A percentile compares a stretch with the other conserved stretches of the same genome.
phyloP scores from a whole-genome alignment of 139 green algal species.

The Ettlia oleoabundans region DNA sequence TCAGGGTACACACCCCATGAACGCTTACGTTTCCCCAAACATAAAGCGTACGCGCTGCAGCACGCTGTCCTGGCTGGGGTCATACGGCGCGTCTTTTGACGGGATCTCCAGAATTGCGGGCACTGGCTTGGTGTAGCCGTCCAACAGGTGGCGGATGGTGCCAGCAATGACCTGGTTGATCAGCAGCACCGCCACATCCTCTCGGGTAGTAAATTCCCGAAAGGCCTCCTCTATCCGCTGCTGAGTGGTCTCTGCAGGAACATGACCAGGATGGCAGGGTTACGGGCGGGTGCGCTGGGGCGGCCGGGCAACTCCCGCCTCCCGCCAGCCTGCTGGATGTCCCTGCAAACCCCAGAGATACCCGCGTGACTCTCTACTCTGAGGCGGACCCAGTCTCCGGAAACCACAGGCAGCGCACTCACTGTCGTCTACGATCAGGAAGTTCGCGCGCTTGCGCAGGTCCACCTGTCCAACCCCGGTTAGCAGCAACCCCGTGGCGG shows the following conservation, averaged over 20 bases:
- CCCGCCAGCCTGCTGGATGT: too few species aligned
- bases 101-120: slow-evolving; percentile 96
- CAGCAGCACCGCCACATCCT: slow-evolving; percentile 96
- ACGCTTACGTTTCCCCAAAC: slow-evolving; percentile 66
- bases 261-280: too few species aligned
- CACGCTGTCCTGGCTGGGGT: slow-evolving; percentile 93
- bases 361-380: not conserved
- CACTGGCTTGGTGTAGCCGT: slow-evolving; percentile 79
- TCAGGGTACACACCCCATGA: slow-evolving; percentile 11
- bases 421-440: slow-evolving; percentile 95
- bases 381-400: not conserved
- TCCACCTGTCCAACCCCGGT: slow-evolving; percentile 96
- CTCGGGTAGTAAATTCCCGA: slow-evolving; percentile 90
- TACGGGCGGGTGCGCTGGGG: too few species aligned
- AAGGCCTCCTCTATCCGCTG: slow-evolving; percentile 92
- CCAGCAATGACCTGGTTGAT: slow-evolving; percentile 84
- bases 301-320: too few species aligned
- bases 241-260: slow-evolving; percentile 78
- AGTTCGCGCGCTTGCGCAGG: slow-evolving; percentile 91
- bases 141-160: slow-evolving; percentile 89
- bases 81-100: slow-evolving; percentile 94
- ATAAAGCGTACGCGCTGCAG: slow-evolving; percentile 91
- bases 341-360: not conserved
- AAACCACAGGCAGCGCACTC: slow-evolving; percentile 23
- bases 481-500: slow-evolving; percentile 97